phyloP scores from a whole-genome alignment of 345 rosid genomes.

The Citrus unshiu region DNA sequence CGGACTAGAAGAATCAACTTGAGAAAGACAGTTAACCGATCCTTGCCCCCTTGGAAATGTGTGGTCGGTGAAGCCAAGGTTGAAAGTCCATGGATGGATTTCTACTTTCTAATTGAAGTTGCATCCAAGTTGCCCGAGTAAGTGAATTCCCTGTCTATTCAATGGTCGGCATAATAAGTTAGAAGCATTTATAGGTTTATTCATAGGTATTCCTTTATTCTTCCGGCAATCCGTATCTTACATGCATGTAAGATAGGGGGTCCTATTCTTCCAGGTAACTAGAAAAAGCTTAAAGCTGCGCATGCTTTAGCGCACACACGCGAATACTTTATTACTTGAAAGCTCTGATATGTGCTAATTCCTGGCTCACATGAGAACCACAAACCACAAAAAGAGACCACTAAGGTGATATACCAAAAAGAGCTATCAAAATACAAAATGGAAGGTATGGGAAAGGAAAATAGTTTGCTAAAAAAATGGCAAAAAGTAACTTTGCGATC shows the following conservation, averaged over 20 bases:
- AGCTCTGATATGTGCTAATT: background rate
- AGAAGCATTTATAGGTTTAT: background rate
- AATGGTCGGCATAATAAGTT: background rate
- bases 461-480: background rate
- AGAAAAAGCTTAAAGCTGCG: constrained; percentile 12
- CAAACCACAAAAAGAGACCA: constrained; percentile 6
- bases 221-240: background rate
- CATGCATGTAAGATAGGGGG: too few relatives aligned
- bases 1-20: background rate
- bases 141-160: background rate
- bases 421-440: constrained; percentile 8
- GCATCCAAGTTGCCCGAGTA: background rate
- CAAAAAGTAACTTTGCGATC: constrained; percentile 17
- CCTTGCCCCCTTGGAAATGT: background rate
- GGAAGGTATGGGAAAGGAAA: constrained; percentile 2
- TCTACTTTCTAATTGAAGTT: background rate
- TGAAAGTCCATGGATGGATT: background rate
- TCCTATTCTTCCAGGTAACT: background rate
- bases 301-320: constrained; percentile 11
- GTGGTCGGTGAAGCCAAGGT: background rate
- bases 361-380: constrained; percentile 23
- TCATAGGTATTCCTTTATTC: background rate
- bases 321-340: constrained; percentile 6
- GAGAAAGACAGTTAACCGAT: background rate
- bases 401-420: constrained; percentile 8